Conservation (phyloP, 2,329 filamentous ascomycete species). For the Aspergillus fumigatus region DNA sequence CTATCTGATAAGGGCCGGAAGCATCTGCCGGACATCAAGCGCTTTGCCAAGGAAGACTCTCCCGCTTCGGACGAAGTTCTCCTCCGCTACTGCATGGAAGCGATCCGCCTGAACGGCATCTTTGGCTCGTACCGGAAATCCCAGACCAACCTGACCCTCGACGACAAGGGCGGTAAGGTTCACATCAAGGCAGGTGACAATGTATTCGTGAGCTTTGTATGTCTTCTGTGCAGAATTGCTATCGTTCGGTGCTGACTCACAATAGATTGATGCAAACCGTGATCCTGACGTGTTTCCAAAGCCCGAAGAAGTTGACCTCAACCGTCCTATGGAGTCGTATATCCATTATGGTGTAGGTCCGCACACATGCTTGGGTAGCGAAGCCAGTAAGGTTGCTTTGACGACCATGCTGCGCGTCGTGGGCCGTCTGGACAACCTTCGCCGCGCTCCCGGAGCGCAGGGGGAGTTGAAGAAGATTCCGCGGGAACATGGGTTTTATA, state of each 20-base stretch:
- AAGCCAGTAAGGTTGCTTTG: conserved; percentile 58
- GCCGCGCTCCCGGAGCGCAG: conserved; percentile 58
- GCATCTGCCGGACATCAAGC: conserved; percentile 58
- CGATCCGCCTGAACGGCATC: conserved; percentile 62
- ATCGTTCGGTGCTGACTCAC: not conserved
- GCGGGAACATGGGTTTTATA: conserved; percentile 50
- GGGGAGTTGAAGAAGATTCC: conserved; percentile 64
- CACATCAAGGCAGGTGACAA: conserved; percentile 53
- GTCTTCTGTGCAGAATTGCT: conserved; percentile 5
- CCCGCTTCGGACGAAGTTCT: conserved; percentile 59
- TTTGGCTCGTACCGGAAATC: conserved; percentile 59
- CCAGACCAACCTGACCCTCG: conserved; percentile 44
- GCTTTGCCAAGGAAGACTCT: conserved; percentile 52
- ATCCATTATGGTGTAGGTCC: conserved; percentile 61
- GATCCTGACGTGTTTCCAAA: conserved; percentile 59
- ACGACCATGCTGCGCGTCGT: conserved; percentile 65
- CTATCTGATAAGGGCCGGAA: conserved; percentile 53
- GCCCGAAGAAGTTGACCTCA: conserved; percentile 57
- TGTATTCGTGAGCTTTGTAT: conserved; percentile 62
- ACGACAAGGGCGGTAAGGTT: conserved; percentile 49
- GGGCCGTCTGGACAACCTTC: conserved; percentile 57
- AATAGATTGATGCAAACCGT: conserved; percentile 47
- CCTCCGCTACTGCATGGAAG: conserved; percentile 67
- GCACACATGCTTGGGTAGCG: conserved; percentile 58
- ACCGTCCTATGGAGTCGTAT: conserved; percentile 61